Evolutionary conservation across 202 grass and related monocot genomes (phyloP), one percentile per base, ranked within the genome.

Genomic region (Bolboschoenoplectus hybrid): DNA sequence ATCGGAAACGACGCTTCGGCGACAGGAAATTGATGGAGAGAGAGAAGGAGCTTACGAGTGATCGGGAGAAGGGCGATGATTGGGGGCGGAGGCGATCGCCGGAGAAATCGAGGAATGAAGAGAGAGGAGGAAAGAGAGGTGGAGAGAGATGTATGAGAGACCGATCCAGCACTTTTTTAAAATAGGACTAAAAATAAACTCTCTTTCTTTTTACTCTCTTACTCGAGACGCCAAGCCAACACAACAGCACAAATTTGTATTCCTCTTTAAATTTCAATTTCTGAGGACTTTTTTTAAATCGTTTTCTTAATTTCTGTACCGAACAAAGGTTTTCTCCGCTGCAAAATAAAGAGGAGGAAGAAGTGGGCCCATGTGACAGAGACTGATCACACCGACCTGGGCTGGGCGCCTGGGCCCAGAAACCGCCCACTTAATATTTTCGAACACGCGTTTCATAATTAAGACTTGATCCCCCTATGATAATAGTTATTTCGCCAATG

Each of bases 121-220:
- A 53, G 47, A 44, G 66, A 57, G n/a, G 7, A 7, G 57, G 11
- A 68, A 13, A 43, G 85, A 64, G 45, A 61, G 17, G 14, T 52
- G 26, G 77, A 62, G n/a, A 36, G 47, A 63, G 0, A 34, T 10
- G 74, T 70, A 7, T 9, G 73, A 12, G 9, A 70, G 74, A 84
- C 51, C 85, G 85, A 87, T 87, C 85, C 60, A 87, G 77, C 77
- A 81, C 63, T 55, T 79, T 71, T 82, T 57, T 43, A 84, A 67
- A 84, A 66, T 57, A 71, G 51, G n/a, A 71, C 34, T 69, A 84
- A 68, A 70, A 84, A 68, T 84, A 84, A 39, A 71, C 66, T 44
- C 2, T 38, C 47, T 65, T 17, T 46, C 67, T 82, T 32, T 56
- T 61, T 56, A 14, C 13, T 36, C 41, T 73, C 14, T 69, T 65